phyloP scores from a whole-genome alignment of 192 early-diverging fungal species.

The Coemansia interrupta region DNA sequence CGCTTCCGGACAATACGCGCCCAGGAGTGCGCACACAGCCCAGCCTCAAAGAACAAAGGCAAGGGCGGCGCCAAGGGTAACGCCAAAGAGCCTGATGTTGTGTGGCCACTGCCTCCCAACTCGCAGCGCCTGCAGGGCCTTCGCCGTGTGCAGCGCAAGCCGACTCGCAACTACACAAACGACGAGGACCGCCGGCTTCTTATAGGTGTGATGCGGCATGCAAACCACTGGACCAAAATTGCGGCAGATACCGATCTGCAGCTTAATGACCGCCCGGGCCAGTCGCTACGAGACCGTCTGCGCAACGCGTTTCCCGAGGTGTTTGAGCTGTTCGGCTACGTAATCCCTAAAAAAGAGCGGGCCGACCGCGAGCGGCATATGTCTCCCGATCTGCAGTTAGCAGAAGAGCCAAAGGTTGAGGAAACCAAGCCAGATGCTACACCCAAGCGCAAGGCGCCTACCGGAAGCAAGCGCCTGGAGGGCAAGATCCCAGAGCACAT shows the following conservation, averaged over 20 bases:
- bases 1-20: constrained; percentile 52
- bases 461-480: constrained; percentile 47
- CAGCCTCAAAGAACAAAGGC: constrained; percentile 16
- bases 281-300: constrained; percentile 51
- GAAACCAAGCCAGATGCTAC: background rate
- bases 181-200: constrained; percentile 50
- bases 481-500: constrained; percentile 43
- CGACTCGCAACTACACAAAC: constrained; percentile 49
- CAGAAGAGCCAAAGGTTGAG: background rate
- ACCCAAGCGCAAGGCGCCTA: constrained; percentile 43
- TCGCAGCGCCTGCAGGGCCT: constrained; percentile 51
- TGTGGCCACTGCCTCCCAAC: constrained; percentile 50
- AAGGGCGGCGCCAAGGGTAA: constrained; percentile 19
- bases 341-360: constrained; percentile 53
- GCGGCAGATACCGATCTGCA: constrained; percentile 46
- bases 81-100: constrained; percentile 37
- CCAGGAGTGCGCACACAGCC: constrained; percentile 49
- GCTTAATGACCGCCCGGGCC: constrained; percentile 43
- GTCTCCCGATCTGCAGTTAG: constrained; percentile 2
- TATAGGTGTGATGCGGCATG: constrained; percentile 44
- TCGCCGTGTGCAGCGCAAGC: constrained; percentile 51
- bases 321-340: constrained; percentile 52
- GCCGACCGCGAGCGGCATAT: constrained; percentile 36
- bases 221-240: constrained; percentile 52
- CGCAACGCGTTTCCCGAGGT: constrained; percentile 53